Evolutionary conservation across 1,139 yeast species (phyloP), one percentile per base, ranked within the genome.

Genomic region (Lizanozyma gosingica): DNA sequence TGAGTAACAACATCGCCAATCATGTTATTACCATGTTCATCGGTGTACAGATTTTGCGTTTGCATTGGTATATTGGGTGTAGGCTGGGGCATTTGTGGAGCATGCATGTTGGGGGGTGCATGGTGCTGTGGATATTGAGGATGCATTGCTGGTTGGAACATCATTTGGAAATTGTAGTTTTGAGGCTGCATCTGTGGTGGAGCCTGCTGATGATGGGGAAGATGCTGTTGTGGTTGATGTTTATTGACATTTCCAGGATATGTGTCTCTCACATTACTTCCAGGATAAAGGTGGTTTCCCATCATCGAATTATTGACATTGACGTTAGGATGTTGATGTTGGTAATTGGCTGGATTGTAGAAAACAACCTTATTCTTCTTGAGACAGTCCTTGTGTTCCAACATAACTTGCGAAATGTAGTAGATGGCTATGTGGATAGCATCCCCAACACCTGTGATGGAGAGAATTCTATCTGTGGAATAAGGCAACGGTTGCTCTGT

Each of bases 371-470:
- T 67, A 52, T 65, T 63, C 49, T 70, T 67, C 45, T 71, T 75
- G 43, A 76, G 63, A 29, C 66, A 62, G 41, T 74, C 78, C 46
- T 73, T 73, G 54, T 78, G 81, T 47, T 79, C 83, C 44, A 77
- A 57, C 42, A 82, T 67, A 4, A 83, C 81, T 55, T 79, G 81
- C 2, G 84, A 78, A 42, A 86, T 72, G 54, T 82, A 82, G 56
- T 80, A 84, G 1, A 82, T 69, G 4, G 96, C 96, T 49, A 85
- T 83, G 54, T 85, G 94, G 39, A 88, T 76, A 2, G 95, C 90
- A 60, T 84, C 94, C 3, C 90, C 88, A 9, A 83, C 94, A 3
- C 97, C 97, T 14, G 73, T 67, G 15, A 88, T 73, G 27, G 80
- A 71, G 41, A 88, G 63, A 4, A 84, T 69, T 44, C 95, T 71